Evolutionary conservation across 1,284 basidiomycete genomes (phyloP), one percentile per base, ranked within the genome.

Genomic region (Trichosporon asahii): DNA sequence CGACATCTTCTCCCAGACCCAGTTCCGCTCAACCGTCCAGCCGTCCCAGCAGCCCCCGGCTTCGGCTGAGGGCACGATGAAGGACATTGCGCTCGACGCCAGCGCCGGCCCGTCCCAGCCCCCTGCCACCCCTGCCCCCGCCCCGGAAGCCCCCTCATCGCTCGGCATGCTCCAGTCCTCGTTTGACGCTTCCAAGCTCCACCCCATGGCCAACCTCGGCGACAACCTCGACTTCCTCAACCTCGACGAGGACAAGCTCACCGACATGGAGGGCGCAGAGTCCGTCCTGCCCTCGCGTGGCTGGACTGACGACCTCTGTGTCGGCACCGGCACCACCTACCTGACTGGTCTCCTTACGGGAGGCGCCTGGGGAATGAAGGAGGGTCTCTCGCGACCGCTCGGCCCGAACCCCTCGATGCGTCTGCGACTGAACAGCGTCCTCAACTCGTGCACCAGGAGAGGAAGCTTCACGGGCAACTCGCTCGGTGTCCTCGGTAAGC

Each of bases 301-400:
- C 71, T 99, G 95, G 95, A 94, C 94, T 85, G 97, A 99, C 86
- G 97, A 99, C 85, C 87, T 99, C 72, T 98, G 95, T 88, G 98
- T 99, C 85, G 97, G 97, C 76, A 98, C 96, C 78, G 97, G 97
- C 70, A 97, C 95, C 75, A 98, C 95, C 85, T 99, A 99, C 89
- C 90, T 99, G 68, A 88, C 92, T 80, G 97, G 96, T 83, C 89
- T 99, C 81, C 90, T 90, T 77, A 85, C 97, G 82, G 96, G 96
- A 83, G 97, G 96, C 77, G 85, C 91, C 75, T 97, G 96, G 92
- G 97, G 97, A 76, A 86, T 98, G 78, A 93, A 94, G 80, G 97
- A 99, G 87, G 97, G 97, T 78, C 88, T 94, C 80, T 86, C 88
- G 80, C 88, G 93, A 83, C 93, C 91, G 73, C 88, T 93, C 83